Evolutionary conservation across 2,329 filamentous ascomycete genomes (phyloP), one percentile per base, ranked within the genome.

Genomic region (Paramyrothecium roridum): DNA sequence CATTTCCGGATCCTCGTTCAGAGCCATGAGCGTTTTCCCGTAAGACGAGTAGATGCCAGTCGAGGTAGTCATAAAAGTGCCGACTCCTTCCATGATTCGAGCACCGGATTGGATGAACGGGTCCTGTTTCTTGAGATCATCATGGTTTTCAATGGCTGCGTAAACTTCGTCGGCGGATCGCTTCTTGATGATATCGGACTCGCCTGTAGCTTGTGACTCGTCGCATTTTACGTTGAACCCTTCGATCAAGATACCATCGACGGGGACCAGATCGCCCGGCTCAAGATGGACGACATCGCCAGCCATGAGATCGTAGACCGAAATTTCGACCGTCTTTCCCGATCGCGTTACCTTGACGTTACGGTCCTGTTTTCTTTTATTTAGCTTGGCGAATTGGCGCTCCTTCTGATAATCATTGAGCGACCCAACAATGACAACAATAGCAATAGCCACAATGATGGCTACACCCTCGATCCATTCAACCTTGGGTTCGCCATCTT

Each of bases 61-160:
- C 17, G 86, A 88, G 2, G 89, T 91, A 57, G 87, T 85, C 70
- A 92, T 77, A 63, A 85, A 92, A 2, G 86, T 90, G 13, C 89
- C 89, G 10, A 91, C 83, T 48, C 89, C 89, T 67, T 91, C 88
- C 73, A 91, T 87, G 56, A 91, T 87, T 59, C 88, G 88, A 52
- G 86, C 82, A 33, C 89, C 93, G 30, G 92, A 96, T 62, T 96
- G 90, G 64, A 97, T 90, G 63, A 93, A 91, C 0, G 89, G 89
- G 60, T 93, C 89, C 72, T 91, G 81, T 71, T 91, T 91, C 74
- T 84, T 87, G 22, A 87, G 76, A 48, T 78, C 78, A 46, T 87
- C 82, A 61, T 84, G 77, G 59, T 82, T 84, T 62, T 89, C 83
- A 63, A 92, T 89, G 23, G 87, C 87, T 20, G 79, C 77, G 65